Base-by-base conservation (phyloP, 2,329 filamentous ascomycete species). In the Ophiocordyceps camponoti-saundersi region DNA sequence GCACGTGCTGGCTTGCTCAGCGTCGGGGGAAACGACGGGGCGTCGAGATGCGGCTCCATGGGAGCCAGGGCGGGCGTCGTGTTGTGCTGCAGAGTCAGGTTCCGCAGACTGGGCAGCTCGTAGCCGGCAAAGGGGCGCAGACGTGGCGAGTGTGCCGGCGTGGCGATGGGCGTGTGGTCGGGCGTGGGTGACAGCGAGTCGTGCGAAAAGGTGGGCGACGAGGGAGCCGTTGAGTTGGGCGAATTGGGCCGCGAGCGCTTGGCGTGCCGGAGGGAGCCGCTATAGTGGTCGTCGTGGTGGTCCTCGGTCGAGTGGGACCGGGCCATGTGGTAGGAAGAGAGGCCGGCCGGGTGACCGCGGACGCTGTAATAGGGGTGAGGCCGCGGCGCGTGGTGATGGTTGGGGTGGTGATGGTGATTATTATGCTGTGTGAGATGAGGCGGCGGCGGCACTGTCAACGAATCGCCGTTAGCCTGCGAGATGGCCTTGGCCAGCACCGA, bases 111-210 rank as follows among this genome's bases (percentile, higher is more conserved):
- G 30, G 92, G 90, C 47, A 96, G 72, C 62, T 95, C 89, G 56
- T 70, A 67, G 47, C 90, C 73, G 53, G 83, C 77, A 58, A 85
- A 82, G 3, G 90, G 86, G 50, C 89, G 77, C 54, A 98, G 73
- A 42, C 92, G 85, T 46, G 92, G 92, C 18, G 89, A 95, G 65
- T 96, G 92, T 42, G 89, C 90, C 5, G 90, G 90, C 6, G 90
- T 98, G 26, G 89, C 90, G 48, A 96, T 79, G n/a, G 90, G 90
- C n/a, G 92, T 96, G 69, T 95, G 89, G 59, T 96, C 90, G 12
- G 90, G 92, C 2, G 90, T 98, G 5, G 90, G 92, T 11, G 90
- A 96, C 44, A 90, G 75, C 12, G 90, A 95, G 64, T 95, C 88
- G 66, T 95, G 88, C 2, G 90, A 95, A 63, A 95, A 95, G 3